Evolutionary conservation across 108 stramenopile genomes (phyloP).

Genomic region (Poteriospumella lacustris): DNA sequence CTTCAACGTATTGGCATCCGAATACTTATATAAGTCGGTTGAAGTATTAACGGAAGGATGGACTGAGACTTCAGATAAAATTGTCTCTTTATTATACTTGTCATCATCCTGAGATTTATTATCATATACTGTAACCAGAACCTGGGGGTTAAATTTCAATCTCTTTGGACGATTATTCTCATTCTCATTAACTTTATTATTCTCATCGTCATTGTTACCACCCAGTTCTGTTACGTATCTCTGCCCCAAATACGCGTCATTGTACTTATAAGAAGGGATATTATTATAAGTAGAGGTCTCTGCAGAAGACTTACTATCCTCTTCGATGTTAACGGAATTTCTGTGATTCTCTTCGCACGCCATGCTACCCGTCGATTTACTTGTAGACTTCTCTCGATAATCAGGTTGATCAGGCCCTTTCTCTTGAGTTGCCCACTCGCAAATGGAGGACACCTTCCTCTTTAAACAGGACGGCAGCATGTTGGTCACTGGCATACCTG

Average conservation of each 20-base stretch:
- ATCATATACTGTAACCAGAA: slow-evolving; percentile 8
- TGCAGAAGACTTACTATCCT: slow-evolving; percentile 7
- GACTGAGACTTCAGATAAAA: slow-evolving; percentile 8
- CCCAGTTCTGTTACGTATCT: slow-evolving; percentile 7
- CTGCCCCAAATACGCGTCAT: slow-evolving; percentile 6
- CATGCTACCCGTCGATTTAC: slow-evolving; percentile 6
- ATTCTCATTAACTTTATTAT: slow-evolving; percentile 9
- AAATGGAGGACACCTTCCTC: slow-evolving; percentile 6
- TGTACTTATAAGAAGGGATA: slow-evolving; percentile 8
- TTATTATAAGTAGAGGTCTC: slow-evolving; percentile 8
- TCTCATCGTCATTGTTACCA: slow-evolving; percentile 7
- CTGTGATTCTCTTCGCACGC: slow-evolving; percentile 6
- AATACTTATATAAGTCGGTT: slow-evolving; percentile 9
- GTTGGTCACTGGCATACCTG: slow-evolving; percentile 6
- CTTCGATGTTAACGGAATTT: slow-evolving; percentile 8
- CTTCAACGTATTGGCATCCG: slow-evolving; percentile 6
- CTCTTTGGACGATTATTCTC: slow-evolving; percentile 7
- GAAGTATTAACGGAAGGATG: slow-evolving; percentile 7
- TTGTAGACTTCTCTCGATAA: slow-evolving; percentile 8
- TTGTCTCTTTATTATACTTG: slow-evolving; percentile 9
- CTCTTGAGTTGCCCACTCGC: slow-evolving; percentile 6
- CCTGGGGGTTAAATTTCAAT: slow-evolving; percentile 7
- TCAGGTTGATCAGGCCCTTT: slow-evolving; percentile 6
- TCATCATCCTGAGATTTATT: slow-evolving; percentile 8
- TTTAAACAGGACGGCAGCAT: slow-evolving; percentile 7